Evolutionary conservation across 1,284 basidiomycete genomes (phyloP), one percentile per base, ranked within the genome.

Genomic region (Schizophyllum commune): DNA sequence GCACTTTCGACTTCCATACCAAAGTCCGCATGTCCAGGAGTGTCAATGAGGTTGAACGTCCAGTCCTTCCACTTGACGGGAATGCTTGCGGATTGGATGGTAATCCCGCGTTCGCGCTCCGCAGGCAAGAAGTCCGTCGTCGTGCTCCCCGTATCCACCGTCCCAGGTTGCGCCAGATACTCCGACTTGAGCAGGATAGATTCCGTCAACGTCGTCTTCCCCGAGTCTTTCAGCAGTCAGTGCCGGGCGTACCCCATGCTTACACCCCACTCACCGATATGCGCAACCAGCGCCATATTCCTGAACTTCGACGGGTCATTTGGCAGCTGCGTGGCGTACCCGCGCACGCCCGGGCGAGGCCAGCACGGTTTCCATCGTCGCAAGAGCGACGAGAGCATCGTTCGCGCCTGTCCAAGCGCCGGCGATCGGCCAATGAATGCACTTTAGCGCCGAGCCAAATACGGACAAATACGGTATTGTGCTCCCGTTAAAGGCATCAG

Each of bases 1-100:
- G 93, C 92, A 66, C 92, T 90, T 72, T 95, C 94, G 9, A 96
- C 94, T 68, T 96, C 93, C 89, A 96, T 94, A 1, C 92, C 93
- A 74, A 96, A 96, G 72, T 96, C 93, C 6, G 92, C 92, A 72
- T 96, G 93, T 17, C 93, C 93, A 6, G 93, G 93, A 5, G 93
- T 96, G 69, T 96, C 94, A 57, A 96, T 88, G 51, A 96, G 81
- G 67, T 94, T 94, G 73, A 92, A 91, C 3, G 81, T 85, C 84
- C 89, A 91, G 63, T 84, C 71, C 69, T 87, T 84, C 94, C 94
- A 96, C 71, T 83, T 82, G n/a, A 95, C 89, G 0, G 93, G 93
- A 60, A 96, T 92, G 71, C 92, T 93, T 13, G 93, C 93, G 17
- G 90, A 92, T 69, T 96, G 93, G 63, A 96, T 94, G 1, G 94